phyloP scores from a whole-genome alignment of 2,329 filamentous ascomycete species.

The Fusarium euwallaceae region DNA sequence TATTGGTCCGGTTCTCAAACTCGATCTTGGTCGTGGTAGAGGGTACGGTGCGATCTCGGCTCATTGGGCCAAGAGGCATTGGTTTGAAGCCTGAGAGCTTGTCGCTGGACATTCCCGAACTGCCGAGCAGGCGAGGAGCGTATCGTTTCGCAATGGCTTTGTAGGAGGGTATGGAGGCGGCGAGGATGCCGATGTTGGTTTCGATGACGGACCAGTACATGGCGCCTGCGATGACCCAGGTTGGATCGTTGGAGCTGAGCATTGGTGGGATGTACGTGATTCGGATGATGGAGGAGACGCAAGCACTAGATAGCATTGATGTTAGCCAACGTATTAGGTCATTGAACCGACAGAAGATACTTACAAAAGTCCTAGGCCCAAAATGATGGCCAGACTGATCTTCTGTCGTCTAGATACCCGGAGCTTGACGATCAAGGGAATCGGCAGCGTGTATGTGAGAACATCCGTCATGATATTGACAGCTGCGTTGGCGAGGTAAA shows the following conservation, averaged over 20 bases:
- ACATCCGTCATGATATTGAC: constrained; percentile 34
- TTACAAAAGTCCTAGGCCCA: constrained; percentile 30
- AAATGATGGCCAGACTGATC: constrained; percentile 25
- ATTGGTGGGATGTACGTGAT: constrained; percentile 37
- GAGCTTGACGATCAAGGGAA: constrained; percentile 19
- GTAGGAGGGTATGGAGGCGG: constrained; percentile 31
- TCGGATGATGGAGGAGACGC: constrained; percentile 29
- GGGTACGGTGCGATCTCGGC: neutral
- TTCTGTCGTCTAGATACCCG: constrained; percentile 30
- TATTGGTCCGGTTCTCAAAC: constrained; percentile 27
- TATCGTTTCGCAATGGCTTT: constrained; percentile 36
- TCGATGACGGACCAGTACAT: constrained; percentile 40
- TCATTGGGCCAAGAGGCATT: constrained; percentile 28
- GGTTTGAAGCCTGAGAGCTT: constrained; percentile 36
- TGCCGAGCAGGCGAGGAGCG: constrained; percentile 30
- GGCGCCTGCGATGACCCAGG: constrained; percentile 30
- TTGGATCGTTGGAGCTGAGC: constrained; percentile 27
- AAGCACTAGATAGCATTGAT: neutral
- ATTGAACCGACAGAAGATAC: neutral
- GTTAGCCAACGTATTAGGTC: neutral
- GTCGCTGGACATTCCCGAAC: constrained; percentile 25
- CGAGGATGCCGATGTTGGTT: constrained; percentile 35
- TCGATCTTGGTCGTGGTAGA: neutral
- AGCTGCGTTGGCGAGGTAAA: constrained; percentile 30
- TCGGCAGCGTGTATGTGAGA: constrained; percentile 13